Evolutionary conservation across 2,329 filamentous ascomycete species (phyloP).

Genomic region (Corynespora cassiicola): DNA sequence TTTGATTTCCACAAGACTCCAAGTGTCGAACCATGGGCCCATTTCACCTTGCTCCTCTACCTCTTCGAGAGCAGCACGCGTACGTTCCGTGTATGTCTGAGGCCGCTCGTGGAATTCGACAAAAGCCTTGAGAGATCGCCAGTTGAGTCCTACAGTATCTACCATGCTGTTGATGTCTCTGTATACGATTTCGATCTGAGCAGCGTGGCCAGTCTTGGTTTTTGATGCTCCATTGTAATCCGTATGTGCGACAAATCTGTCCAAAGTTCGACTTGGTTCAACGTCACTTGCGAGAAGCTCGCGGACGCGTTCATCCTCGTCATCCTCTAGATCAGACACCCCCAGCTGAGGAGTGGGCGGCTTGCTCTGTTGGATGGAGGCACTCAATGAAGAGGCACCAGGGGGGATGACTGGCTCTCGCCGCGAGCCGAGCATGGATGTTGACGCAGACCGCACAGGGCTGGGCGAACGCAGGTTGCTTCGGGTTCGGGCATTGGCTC

Average conservation of each 20-base stretch:
- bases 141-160: conserved; percentile 87
- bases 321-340: conserved; percentile 48
- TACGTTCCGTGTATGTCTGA: conserved; percentile 60
- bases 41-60: conserved; percentile 43
- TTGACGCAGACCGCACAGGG: conserved; percentile 66
- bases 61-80: conserved; percentile 68
- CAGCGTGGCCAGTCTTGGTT: conserved; percentile 50
- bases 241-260: conserved; percentile 69
- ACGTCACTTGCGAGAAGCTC: conserved; percentile 66
- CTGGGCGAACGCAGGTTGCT: conserved; percentile 76
- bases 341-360: conserved; percentile 47
- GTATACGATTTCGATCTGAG: conserved; percentile 63
- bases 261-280: conserved; percentile 66
- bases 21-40: conserved; percentile 64
- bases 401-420: conserved; percentile 39
- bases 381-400: conserved; percentile 37
- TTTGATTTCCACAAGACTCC: conserved; percentile 78
- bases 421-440: conserved; percentile 50
- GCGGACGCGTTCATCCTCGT: conserved; percentile 74
- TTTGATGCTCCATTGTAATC: conserved; percentile 49
- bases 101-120: conserved; percentile 66
- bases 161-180: conserved; percentile 93
- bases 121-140: conserved; percentile 67
- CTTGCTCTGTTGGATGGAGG: conserved; percentile 37
- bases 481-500: conserved; percentile 34